Base-by-base conservation (phyloP, 805 yeast genomes). In the Ogataea neopini region DNA sequence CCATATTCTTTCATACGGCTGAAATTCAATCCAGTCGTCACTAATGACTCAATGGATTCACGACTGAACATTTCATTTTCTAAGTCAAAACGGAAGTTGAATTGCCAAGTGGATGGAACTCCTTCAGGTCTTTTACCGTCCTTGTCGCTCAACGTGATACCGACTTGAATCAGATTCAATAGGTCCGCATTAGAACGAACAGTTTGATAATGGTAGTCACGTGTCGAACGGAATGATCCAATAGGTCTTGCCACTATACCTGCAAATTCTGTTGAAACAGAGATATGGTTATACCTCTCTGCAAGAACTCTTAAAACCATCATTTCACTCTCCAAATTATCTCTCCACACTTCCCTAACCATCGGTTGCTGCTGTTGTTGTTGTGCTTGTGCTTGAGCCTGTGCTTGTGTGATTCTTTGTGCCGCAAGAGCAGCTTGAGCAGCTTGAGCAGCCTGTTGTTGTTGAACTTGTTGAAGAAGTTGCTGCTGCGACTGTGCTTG, bases 171-270 rank as follows among this genome's bases (percentile, higher is more conserved):
- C 48, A 94, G 80, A 58, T 85, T 84, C 56, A 91, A 69, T 47
- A 94, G 74, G 66, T 94, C 99, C 3, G 94, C 87, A 64, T 94
- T 94, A 8, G 95, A 76, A 61, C 99, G 78, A 69, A 94, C 77
- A 0, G 98, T 92, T 67, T 94, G 99, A 63, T 92, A 94, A 66
- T 94, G 98, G 67, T 90, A 94, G 66, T 94, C 98, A 19, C 86
- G 77, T 13, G 94, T 87, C 2, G 94, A 83, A 58, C 88, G 81
- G 69, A 94, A 94, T 15, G 88, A 81, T 15, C 99, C 99, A 50
- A 94, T 87, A 13, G 99, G 99, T 58, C 99, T 79, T 2, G 96
- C 96, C 22, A 92, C 85, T 18, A 95, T 88, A 0, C 99, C 99
- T 0, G 97, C 97, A 62, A 94, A 90, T 66, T 94, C 98, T 40